Conservation (phyloP, 495 filamentous ascomycete genomes). For the Annulohypoxylon maeteangense region DNA sequence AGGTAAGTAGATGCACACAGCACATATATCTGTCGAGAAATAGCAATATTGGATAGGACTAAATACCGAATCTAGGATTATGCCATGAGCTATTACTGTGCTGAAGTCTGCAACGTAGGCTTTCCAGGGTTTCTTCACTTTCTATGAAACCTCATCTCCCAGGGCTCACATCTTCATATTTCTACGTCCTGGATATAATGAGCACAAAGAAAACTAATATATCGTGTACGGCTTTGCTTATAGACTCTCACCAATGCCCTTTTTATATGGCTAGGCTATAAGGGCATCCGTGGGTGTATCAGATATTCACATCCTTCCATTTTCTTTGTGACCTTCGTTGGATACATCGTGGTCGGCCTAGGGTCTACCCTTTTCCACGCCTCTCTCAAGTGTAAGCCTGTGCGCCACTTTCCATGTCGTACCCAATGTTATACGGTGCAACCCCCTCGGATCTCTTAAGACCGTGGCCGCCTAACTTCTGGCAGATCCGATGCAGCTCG, state of each 20-base stretch:
- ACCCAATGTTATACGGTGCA: conserved; percentile 4
- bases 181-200: not conserved
- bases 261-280: conserved; percentile 78
- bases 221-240: conserved; percentile 66
- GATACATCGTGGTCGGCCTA: conserved; percentile 81
- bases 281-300: conserved; percentile 76
- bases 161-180: not conserved
- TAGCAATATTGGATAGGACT: not conserved
- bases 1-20: conserved; percentile 63
- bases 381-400: conserved; percentile 76
- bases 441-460: conserved; percentile 14
- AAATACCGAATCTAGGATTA: conserved; percentile 52
- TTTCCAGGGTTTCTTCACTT: not conserved
- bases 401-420: conserved; percentile 25
- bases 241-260: conserved; percentile 84
- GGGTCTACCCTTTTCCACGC: conserved; percentile 87
- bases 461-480: conserved; percentile 29
- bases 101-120: conserved; percentile 56
- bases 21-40: not conserved
- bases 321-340: conserved; percentile 75
- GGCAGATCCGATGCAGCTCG: conserved; percentile 94
- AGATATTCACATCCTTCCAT: conserved; percentile 76
- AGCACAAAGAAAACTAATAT: conserved; percentile 64
- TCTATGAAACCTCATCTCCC: not conserved
- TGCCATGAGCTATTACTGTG: conserved; percentile 60